These are phyloP conservation scores for Beauveria medogensis DNA, from an alignment of 2,329 filamentous ascomycete species.

Conservation along the genomic window DNA sequence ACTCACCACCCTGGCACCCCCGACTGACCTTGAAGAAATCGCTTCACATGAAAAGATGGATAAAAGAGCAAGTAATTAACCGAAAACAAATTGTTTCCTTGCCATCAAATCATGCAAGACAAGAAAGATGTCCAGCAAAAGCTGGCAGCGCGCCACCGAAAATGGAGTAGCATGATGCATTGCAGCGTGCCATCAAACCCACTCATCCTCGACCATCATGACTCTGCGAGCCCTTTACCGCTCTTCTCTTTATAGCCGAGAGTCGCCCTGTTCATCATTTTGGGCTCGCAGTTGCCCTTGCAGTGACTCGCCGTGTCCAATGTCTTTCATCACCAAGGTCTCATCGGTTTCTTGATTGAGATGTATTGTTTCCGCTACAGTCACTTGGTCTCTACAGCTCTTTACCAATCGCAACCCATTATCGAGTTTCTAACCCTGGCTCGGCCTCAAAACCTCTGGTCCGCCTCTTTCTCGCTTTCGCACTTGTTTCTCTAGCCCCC, in stretches of 20 bases:
- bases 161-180: background rate
- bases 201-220: background rate
- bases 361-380: background rate
- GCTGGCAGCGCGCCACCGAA: background rate
- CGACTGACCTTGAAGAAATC: no score
- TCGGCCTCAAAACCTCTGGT: background rate
- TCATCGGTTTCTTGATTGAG: background rate
- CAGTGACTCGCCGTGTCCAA: background rate
- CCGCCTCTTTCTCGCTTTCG: background rate
- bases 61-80: no score
- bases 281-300: background rate
- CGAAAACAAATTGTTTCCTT: no score
- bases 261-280: background rate
- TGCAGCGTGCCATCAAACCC: slow-evolving; percentile 4
- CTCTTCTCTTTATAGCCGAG: background rate
- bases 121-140: background rate
- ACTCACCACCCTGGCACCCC: no score
- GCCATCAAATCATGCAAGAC: no score
- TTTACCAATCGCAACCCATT: background rate
- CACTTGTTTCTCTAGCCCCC: background rate
- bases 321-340: background rate
- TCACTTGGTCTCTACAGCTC: no score
- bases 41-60: no score
- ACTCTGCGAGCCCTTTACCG: slow-evolving; percentile 1
- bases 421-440: no score